These are phyloP conservation scores for Crassisporium funariophilum DNA, from an alignment of 768 basidiomycete species.

Conservation along the genomic window DNA sequence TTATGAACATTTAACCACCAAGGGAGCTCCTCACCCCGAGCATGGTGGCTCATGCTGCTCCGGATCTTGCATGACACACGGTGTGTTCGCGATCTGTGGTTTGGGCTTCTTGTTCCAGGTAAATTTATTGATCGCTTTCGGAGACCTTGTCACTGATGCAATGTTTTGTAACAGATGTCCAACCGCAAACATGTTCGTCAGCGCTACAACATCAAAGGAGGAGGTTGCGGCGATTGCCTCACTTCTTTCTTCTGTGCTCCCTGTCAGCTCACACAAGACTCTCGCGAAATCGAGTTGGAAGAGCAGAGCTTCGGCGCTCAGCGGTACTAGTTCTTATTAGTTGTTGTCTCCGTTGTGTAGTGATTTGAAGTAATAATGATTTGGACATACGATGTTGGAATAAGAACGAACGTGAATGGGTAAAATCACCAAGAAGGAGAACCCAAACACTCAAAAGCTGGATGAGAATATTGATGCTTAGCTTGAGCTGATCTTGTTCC, in stretches of 20 bases:
- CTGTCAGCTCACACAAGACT: slow-evolving; percentile 52
- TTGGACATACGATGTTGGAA: too few relatives aligned
- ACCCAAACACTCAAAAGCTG: too few relatives aligned
- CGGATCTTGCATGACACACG: slow-evolving; percentile 39
- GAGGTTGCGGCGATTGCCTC: slow-evolving; percentile 41
- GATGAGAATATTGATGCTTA: too few relatives aligned
- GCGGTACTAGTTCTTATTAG: too few relatives aligned
- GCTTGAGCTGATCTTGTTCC: too few relatives aligned
- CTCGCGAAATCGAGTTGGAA: slow-evolving; percentile 48
- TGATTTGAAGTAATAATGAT: too few relatives aligned
- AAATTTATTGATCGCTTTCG: neutral
- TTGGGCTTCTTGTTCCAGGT: slow-evolving; percentile 44
- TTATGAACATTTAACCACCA: slow-evolving; percentile 27
- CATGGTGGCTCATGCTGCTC: slow-evolving; percentile 32
- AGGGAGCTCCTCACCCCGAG: slow-evolving; percentile 40
- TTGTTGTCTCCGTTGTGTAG: too few relatives aligned
- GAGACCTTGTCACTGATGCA: neutral
- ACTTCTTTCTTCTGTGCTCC: slow-evolving; percentile 44
- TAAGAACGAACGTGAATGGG: too few relatives aligned
- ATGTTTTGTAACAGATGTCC: slow-evolving; percentile 22
- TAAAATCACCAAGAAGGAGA: too few relatives aligned
- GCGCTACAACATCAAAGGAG: slow-evolving; percentile 51
- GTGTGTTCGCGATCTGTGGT: slow-evolving; percentile 30
- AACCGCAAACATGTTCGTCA: slow-evolving; percentile 40
- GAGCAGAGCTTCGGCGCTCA: slow-evolving; percentile 38